These are phyloP conservation scores for Malus orientalis DNA, from an alignment of 306 rosid genomes.

Conservation along the genomic window DNA sequence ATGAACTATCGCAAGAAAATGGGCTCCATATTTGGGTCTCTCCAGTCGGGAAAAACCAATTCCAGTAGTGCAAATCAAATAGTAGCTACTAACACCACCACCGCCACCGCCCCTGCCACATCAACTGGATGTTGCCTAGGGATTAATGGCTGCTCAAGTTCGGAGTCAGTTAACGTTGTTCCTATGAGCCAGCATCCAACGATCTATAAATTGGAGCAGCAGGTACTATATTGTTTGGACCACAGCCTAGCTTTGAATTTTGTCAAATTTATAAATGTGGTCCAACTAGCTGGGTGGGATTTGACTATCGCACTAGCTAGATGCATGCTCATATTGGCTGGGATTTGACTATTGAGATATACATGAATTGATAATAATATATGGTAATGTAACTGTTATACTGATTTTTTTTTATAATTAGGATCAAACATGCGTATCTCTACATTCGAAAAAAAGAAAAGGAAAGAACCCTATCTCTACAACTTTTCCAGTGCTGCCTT, in stretches of 20 bases:
- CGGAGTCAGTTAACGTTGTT: conserved; percentile 23
- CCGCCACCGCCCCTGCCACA: not conserved
- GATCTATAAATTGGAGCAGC: conserved; percentile 18
- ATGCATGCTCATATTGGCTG: no score
- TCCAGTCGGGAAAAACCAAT: not conserved
- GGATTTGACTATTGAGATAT: no score
- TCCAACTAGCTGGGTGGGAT: no score
- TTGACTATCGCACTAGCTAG: no score
- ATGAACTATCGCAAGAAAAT: not conserved
- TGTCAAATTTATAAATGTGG: no score
- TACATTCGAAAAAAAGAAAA: no score
- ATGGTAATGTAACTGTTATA: not conserved
- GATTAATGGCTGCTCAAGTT: conserved; percentile 21
- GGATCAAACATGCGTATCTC: not conserved
- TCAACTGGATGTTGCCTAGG: conserved; percentile 38
- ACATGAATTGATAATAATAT: no score
- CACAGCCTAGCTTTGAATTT: no score
- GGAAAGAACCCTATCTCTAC: not conserved
- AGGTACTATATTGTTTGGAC: conserved; percentile 28
- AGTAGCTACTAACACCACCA: not conserved
- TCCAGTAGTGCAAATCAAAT: not conserved
- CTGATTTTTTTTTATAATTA: no score
- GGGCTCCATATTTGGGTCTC: not conserved
- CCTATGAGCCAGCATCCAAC: conserved; percentile 14
- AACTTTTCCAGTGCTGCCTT: not conserved